Evolutionary conservation across 179 eudicot species (phyloP).

Genomic region (Amaranthus tricolor): DNA sequence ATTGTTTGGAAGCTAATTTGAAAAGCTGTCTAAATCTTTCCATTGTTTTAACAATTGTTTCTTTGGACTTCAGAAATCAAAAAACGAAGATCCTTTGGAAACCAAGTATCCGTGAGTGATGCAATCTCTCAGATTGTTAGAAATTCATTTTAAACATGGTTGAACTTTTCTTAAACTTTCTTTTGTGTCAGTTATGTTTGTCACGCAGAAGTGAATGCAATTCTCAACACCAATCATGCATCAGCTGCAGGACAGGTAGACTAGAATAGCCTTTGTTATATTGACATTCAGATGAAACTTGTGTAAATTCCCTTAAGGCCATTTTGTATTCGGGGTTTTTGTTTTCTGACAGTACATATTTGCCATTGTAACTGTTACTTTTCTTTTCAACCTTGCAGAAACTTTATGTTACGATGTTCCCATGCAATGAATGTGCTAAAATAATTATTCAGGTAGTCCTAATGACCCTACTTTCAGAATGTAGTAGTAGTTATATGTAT

Average conservation of each 20-base stretch:
- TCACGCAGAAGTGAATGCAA: conserved; percentile 97
- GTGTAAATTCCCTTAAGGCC: neutral
- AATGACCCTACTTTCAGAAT: neutral
- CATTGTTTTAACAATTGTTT: conserved; percentile 7
- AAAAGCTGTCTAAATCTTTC: neutral
- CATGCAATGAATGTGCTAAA: conserved; percentile 96
- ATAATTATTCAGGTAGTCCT: conserved; percentile 79
- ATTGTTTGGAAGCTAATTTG: conserved; percentile 1
- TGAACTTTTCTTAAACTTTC: neutral
- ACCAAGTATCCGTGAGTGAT: conserved; percentile 90
- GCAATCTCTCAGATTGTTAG: conserved; percentile 4
- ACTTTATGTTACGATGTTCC: conserved; percentile 96
- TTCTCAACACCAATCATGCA: conserved; percentile 90
- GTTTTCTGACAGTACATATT: neutral
- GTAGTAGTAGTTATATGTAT: neutral
- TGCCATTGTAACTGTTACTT: conserved; percentile 1
- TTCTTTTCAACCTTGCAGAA: conserved; percentile 45
- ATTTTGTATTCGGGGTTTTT: neutral
- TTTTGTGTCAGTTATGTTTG: conserved; percentile 70
- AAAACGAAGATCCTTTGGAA: conserved; percentile 70
- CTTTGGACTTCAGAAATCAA: conserved; percentile 60
- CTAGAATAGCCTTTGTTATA: conserved; percentile 4
- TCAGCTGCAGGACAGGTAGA: conserved; percentile 92
- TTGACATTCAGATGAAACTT: neutral
- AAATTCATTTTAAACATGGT: neutral